Percentiles rank a stretch among this genome's conserved stretches.
phyloP scores from a whole-genome alignment of 2,329 filamentous ascomycete species.

The Ophiocordyceps australis region DNA sequence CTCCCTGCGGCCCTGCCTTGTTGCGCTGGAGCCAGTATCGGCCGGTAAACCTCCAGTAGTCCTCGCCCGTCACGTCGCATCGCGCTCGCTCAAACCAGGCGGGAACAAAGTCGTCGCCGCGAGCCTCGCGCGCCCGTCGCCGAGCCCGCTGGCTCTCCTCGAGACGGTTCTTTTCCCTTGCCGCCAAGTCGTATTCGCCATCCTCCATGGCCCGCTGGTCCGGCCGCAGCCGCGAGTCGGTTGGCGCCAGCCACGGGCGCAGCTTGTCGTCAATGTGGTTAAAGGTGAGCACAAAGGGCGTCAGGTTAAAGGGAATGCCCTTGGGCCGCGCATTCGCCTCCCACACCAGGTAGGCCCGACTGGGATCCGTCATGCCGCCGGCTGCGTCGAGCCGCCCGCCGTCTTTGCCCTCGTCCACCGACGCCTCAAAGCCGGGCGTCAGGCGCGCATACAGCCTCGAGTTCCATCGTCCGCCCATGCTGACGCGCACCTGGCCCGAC shows the following conservation, averaged over 20 bases:
- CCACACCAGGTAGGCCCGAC: conserved; percentile 80
- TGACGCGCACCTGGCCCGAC: conserved; percentile 67
- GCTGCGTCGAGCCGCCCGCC: conserved; percentile 21
- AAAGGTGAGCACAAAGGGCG: conserved; percentile 85
- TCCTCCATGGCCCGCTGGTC: conserved; percentile 98
- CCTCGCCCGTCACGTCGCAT: conserved; percentile 69
- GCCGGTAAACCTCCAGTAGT: conserved; percentile 78
- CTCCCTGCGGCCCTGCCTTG: conserved; percentile 40
- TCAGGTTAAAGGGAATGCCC: conserved; percentile 91
- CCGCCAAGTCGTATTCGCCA: conserved; percentile 87
- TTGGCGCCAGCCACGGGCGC: conserved; percentile 62
- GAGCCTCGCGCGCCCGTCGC: conserved; percentile 52
- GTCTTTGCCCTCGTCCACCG: conserved; percentile 38
- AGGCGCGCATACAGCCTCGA: conserved; percentile 89
- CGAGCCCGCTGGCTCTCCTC: conserved; percentile 80
- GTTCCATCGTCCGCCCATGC: conserved; percentile 90
- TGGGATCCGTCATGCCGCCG: conserved; percentile 44
- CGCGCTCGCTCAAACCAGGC: conserved; percentile 65
- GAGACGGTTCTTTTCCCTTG: conserved; percentile 81
- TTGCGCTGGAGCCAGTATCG: conserved; percentile 72
- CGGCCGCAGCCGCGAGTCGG: conserved; percentile 79
- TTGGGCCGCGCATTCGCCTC: conserved; percentile 65
- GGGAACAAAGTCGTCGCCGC: conserved; percentile 65
- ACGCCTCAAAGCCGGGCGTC: conserved; percentile 75
- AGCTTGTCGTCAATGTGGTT: conserved; percentile 85